phyloP scores from a whole-genome alignment of 2,329 filamentous ascomycete genomes.

The Colletotrichum sp. region DNA sequence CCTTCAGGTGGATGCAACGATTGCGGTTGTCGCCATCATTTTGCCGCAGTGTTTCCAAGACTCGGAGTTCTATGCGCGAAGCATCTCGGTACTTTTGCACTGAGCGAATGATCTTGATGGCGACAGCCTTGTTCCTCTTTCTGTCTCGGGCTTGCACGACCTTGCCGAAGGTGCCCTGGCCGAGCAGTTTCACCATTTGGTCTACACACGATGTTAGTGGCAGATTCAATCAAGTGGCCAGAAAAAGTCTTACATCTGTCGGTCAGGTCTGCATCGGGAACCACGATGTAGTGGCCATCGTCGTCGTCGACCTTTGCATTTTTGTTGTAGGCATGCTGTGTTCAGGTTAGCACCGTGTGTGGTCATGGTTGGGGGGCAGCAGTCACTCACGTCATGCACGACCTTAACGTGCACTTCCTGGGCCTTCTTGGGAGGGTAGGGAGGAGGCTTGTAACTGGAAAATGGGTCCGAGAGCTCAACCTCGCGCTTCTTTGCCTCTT shows the following conservation, averaged over 20 bases:
- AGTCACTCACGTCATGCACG: conserved; percentile 64
- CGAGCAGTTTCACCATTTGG: conserved; percentile 85
- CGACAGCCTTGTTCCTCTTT: conserved; percentile 77
- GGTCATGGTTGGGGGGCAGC: background rate
- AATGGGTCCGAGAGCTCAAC: conserved; percentile 75
- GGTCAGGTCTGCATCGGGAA: conserved; percentile 84
- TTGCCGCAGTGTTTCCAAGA: conserved; percentile 87
- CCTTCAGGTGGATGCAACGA: conserved; percentile 93
- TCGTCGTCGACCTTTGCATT: conserved; percentile 89
- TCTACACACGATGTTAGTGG: conserved; percentile 58
- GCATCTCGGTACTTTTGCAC: conserved; percentile 98
- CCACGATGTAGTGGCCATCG: conserved; percentile 95
- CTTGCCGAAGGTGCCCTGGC: conserved; percentile 97
- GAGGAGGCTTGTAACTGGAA: conserved; percentile 83
- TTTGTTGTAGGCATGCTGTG: conserved; percentile 48
- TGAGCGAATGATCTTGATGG: conserved; percentile 97
- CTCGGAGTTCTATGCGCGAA: conserved; percentile 90
- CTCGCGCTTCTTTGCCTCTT: conserved; percentile 81
- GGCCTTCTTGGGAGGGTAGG: conserved; percentile 89
- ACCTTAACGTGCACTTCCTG: conserved; percentile 73
- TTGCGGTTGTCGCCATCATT: conserved; percentile 94
- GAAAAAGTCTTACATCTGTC: conserved; percentile 76
- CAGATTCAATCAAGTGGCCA: background rate
- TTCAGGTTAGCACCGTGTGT: conserved; percentile 18
- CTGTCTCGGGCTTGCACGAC: conserved; percentile 92